A percentile compares a stretch with the other conserved stretches of the same genome.
Conservation (phyloP, 805 yeast species). For the Pichia cephalocereana region DNA sequence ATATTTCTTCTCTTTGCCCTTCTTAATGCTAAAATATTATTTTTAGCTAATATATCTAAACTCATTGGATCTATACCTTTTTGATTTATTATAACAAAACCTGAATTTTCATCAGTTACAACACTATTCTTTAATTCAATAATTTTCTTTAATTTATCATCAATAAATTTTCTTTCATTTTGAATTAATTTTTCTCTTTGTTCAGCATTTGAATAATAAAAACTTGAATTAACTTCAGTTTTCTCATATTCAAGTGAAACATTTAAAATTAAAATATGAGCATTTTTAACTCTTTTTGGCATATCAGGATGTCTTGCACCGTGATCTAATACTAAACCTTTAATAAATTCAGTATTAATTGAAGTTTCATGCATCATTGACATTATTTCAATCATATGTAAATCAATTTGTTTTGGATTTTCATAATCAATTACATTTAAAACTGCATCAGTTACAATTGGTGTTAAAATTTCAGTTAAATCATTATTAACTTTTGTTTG, state of each 20-base stretch:
- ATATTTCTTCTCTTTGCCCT: conserved; percentile 98
- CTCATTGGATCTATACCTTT: conserved; percentile 99
- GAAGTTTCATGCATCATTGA: conserved; percentile 92
- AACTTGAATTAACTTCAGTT: conserved; percentile 94
- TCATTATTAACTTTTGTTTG: conserved; percentile 78
- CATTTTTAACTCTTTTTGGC: conserved; percentile 84
- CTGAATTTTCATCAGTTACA: conserved; percentile 58
- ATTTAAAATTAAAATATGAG: conserved; percentile 76
- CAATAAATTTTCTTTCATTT: conserved; percentile 88
- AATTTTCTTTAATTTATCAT: conserved; percentile 83
- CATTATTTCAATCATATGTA: conserved; percentile 98
- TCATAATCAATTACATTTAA: conserved; percentile 52
- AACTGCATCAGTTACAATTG: conserved; percentile 95
- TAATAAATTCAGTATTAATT: conserved; percentile 70
- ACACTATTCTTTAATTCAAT: conserved; percentile 90
- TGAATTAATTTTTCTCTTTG: conserved; percentile 93
- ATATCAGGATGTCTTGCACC: conserved; percentile 99
- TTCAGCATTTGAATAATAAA: conserved; percentile 89
- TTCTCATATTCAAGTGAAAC: conserved; percentile 95
- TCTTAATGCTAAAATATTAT: conserved; percentile 88
- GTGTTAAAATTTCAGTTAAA: conserved; percentile 72
- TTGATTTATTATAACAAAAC: conserved; percentile 92
- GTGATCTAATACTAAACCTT: conserved; percentile 91
- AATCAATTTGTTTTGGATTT: conserved; percentile 45
- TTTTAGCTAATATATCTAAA: conserved; percentile 84